Base-by-base conservation (phyloP, 768 basidiomycete genomes). In the Xanthoconium purpureum region DNA sequence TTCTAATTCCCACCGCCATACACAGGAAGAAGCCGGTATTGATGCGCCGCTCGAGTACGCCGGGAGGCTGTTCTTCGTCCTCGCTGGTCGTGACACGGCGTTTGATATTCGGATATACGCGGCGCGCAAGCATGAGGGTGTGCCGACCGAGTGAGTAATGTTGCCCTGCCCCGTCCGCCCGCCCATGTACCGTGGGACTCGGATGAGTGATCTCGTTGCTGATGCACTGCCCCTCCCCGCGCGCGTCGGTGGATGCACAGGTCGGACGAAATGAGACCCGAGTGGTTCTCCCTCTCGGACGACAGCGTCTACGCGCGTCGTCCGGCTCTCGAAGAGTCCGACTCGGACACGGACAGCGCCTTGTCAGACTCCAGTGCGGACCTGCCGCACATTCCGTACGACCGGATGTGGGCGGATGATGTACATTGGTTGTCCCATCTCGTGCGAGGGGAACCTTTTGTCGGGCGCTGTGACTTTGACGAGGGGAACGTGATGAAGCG, bases 181-280 rank as follows among this genome's bases (percentile, higher is more conserved):
- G 6, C 7, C 6, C 13, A 5, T 3, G 24, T 38, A 2, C 37
- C 37, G 37, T 40, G 39, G 18, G 30, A 10, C 37, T 24, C 24
- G 24, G 24, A 24, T 24, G 24, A 24, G 4, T 24, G 24, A 24
- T 24, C 24, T 24, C 24, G 24, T 24, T 24, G 24, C 24, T 24
- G 24, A 24, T 24, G 24, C 24, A 24, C 24, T 24, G 24, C 37
- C 37, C 14, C 14, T 15, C 14, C 37, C 1, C 14, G 11, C 14
- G 33, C 33, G 18, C 2, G 12, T 5, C 50, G 8, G 11, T 15
- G 37, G 37, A 15, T 13, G 6, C 37, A 2, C 58, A 94, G 92
- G 63, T 84, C 88, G 0, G 91, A 94, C 33, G 93, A 95, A 67
- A 95, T 95, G 92, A 78, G 78, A 18, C 93, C 93, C 0, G 67